Percentiles rank a stretch among this genome's conserved stretches.
Conservation (phyloP, 495 filamentous ascomycete genomes). For the Bryoglossum gracile region DNA sequence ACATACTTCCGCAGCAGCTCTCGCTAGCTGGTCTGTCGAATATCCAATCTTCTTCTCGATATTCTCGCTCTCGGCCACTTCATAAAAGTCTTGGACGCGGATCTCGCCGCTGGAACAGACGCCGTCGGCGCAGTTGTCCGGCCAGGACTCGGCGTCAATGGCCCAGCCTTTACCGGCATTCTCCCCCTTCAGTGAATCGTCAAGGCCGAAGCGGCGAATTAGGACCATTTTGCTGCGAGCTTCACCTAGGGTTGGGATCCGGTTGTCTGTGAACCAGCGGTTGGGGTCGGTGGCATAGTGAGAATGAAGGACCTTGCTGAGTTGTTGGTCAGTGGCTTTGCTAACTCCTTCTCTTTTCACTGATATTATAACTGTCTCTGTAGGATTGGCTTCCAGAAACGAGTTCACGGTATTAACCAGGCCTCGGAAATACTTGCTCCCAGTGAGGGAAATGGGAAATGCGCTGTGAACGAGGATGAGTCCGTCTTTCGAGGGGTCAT, state of each 20-base stretch:
- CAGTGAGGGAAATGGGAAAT: conserved; percentile 67
- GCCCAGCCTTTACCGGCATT: conserved; percentile 64
- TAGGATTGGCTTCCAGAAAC: conserved; percentile 73
- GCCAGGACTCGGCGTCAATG: conserved; percentile 78
- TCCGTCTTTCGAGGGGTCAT: conserved; percentile 23
- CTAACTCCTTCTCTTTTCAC: conserved; percentile 88
- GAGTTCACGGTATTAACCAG: conserved; percentile 59
- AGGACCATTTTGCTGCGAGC: conserved; percentile 79
- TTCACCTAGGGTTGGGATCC: conserved; percentile 69
- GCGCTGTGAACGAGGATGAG: conserved; percentile 60
- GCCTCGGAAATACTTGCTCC: conserved; percentile 57
- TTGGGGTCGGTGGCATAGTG: conserved; percentile 58
- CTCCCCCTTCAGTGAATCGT: conserved; percentile 50
- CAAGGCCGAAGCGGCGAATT: conserved; percentile 68
- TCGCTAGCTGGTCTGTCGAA: conserved; percentile 64
- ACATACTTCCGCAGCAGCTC: conserved; percentile 48
- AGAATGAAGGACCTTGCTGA: conserved; percentile 60
- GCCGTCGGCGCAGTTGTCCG: conserved; percentile 78
- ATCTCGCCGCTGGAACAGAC: conserved; percentile 64
- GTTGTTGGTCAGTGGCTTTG: conserved; percentile 68
- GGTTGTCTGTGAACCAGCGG: conserved; percentile 72
- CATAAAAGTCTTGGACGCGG: conserved; percentile 93
- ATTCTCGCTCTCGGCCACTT: conserved; percentile 65
- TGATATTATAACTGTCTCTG: conserved; percentile 77
- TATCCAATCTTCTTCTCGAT: conserved; percentile 76